These are phyloP conservation scores for Pythium oligandrum DNA, from an alignment of 352 stramenopile species.

Conservation along the genomic window DNA sequence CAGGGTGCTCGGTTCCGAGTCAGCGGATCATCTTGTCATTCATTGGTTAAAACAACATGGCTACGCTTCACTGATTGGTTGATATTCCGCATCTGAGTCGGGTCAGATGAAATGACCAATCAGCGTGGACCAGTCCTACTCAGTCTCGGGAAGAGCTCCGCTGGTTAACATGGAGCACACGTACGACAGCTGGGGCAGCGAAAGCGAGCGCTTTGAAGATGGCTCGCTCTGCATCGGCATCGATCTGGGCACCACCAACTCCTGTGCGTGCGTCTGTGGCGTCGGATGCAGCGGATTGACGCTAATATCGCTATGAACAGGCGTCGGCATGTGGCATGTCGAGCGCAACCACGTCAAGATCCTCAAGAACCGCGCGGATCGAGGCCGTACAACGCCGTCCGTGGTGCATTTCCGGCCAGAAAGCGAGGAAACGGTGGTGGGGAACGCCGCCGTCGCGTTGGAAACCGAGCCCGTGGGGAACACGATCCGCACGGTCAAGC, in stretches of 20 bases:
- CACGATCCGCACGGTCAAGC: slow-evolving; percentile 76
- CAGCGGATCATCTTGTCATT: too few species aligned
- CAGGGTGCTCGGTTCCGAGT: too few species aligned
- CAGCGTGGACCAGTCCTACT: too few species aligned
- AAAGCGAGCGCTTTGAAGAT: slow-evolving; percentile 61
- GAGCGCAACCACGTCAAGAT: slow-evolving; percentile 84
- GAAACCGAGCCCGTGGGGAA: slow-evolving; percentile 62
- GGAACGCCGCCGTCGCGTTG: slow-evolving; percentile 37
- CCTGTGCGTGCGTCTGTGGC: slow-evolving; percentile 59
- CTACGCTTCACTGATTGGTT: too few species aligned
- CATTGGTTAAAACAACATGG: too few species aligned
- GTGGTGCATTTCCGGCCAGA: slow-evolving; percentile 64
- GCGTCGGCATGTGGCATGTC: slow-evolving; percentile 74
- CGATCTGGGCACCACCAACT: slow-evolving; percentile 99
- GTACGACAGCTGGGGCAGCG: slow-evolving; percentile 80
- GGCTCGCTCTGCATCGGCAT: slow-evolving; percentile 94
- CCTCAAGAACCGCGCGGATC: slow-evolving; percentile 61
- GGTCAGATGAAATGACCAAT: too few species aligned
- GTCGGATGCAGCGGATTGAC: not conserved
- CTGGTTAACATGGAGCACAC: slow-evolving; percentile 11
- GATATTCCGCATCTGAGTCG: too few species aligned
- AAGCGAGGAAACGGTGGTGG: slow-evolving; percentile 46
- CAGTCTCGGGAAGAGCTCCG: too few species aligned
- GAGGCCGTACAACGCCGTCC: slow-evolving; percentile 71
- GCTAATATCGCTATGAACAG: slow-evolving; percentile 12